Base-by-base conservation (phyloP, 2,329 filamentous ascomycete species). In the Arachnomyces sp. region DNA sequence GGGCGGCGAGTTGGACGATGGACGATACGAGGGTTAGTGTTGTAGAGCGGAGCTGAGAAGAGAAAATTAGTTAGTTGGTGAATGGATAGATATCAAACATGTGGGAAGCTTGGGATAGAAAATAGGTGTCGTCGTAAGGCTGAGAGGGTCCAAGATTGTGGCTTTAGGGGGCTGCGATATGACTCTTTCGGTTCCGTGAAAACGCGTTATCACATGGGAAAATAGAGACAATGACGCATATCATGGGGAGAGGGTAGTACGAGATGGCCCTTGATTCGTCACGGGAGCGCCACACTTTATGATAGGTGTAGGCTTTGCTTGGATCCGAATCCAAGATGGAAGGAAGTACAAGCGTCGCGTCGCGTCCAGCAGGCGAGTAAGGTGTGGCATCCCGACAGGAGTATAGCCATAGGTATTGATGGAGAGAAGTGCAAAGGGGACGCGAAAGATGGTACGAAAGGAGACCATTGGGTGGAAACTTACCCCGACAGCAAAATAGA, bases 401-500 rank as follows among this genome's bases (percentile, higher is more conserved):
- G 40, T 38, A 39, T 35, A 40, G 14, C 25, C 36, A 30, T 25
- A 36, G 34, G 34, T 38, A 36, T 31, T 41, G 46, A 38, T 41
- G 43, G 43, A 45, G 45, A 43, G 43, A 38, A 38, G 15, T n/a
- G 28, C 43, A 32, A 34, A 34, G 20, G 41, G 39, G 42, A 14
- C 14, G 40, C n/a, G 42, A 45, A 38, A 36, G 44, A 40, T 28
- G 48, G 44, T 40, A 36, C 41, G 36, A 28, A 37, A 34, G 28
- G 25, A 46, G 46, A 31, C 25, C 34, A 39, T 31, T 34, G 17
- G 31, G 32, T 18, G 34, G 34, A 34, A 49, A 82, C 86, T 78
- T 75, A 95, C 90, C 57, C 88, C 88, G 53, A 95, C 71, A 41
- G 89, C 83, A 65, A 94, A 95, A 64, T 90, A 94, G 17, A 96